phyloP scores from a whole-genome alignment of 2,329 filamentous ascomycete genomes.

The Sporothrix phasma region DNA sequence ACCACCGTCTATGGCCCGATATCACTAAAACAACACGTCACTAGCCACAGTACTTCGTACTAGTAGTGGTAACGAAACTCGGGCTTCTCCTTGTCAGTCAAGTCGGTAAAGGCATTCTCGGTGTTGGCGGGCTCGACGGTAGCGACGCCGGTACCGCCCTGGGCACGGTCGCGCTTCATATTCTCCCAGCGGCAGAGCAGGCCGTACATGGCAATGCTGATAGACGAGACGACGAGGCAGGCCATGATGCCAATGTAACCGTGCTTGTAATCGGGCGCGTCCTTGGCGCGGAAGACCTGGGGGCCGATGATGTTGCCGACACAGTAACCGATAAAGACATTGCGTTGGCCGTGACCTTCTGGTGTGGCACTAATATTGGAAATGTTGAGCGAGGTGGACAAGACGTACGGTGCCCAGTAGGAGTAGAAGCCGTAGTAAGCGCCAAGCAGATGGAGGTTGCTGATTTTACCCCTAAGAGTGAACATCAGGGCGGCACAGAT shows the following conservation, averaged over 20 bases:
- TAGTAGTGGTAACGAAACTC: slow-evolving; percentile 15
- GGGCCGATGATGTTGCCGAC: no score
- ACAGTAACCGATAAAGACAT: slow-evolving; percentile 25
- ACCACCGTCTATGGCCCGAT: no score
- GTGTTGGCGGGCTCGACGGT: slow-evolving; percentile 9
- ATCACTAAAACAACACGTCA: no score
- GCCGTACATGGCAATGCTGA: slow-evolving; percentile 24
- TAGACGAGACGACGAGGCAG: slow-evolving; percentile 27
- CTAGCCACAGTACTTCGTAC: no score
- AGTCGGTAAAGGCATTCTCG: slow-evolving; percentile 6
- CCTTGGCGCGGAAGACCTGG: slow-evolving; percentile 43
- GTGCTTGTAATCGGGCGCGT: slow-evolving; percentile 39
- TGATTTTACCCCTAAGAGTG: background rate
- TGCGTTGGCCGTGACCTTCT: slow-evolving; percentile 13
- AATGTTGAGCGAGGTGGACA: slow-evolving; percentile 32
- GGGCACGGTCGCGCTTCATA: slow-evolving; percentile 23
- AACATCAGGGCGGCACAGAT: slow-evolving; percentile 12
- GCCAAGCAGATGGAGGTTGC: slow-evolving; percentile 1
- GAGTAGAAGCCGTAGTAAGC: slow-evolving; percentile 12
- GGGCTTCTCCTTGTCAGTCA: slow-evolving; percentile 15
- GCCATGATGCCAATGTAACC: slow-evolving; percentile 48
- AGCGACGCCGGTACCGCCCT: slow-evolving; percentile 20
- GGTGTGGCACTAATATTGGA: slow-evolving; percentile 13
- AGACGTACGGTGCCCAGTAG: slow-evolving; percentile 7
- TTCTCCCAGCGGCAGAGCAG: slow-evolving; percentile 40